phyloP scores from a whole-genome alignment of 2,329 filamentous ascomycete species.

The Pseudogymnoascus sp. region DNA sequence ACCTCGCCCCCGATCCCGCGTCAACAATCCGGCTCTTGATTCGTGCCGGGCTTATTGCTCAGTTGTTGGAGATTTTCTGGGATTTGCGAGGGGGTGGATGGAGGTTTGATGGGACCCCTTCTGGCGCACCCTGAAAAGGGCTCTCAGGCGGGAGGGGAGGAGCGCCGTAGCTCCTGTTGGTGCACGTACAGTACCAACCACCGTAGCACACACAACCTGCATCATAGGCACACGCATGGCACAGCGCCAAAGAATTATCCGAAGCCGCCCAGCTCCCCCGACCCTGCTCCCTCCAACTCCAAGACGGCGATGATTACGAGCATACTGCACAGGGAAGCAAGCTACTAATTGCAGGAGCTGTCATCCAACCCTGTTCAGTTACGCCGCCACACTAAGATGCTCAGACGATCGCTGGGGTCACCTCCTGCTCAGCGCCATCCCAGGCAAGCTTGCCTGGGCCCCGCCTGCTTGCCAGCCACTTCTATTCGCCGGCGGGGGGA shows the following conservation, averaged over 20 bases:
- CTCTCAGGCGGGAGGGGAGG: not conserved
- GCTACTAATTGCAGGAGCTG: not conserved
- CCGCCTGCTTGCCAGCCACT: not conserved
- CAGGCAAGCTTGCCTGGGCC: not conserved
- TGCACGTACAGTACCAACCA: not conserved
- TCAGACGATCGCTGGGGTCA: not conserved
- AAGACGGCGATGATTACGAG: not conserved
- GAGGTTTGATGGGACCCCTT: not conserved
- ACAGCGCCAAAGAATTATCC: not conserved
- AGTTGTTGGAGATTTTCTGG: not conserved
- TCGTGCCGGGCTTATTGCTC: not conserved
- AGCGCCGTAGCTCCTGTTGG: not conserved
- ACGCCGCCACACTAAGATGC: not conserved
- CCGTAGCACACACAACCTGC: not conserved
- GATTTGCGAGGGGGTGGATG: not conserved
- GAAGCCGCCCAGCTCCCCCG: not conserved
- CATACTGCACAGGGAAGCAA: not conserved
- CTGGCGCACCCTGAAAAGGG: not conserved
- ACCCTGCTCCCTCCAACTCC: not conserved
- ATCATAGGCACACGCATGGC: not conserved
- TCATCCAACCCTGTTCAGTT: not conserved
- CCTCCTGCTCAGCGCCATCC: not conserved
- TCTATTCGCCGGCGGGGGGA: not conserved
- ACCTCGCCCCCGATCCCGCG: not conserved
- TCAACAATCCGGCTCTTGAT: too few species aligned